Evolutionary conservation across 495 filamentous ascomycete species (phyloP).

Genomic region (Haplographium delicatum): DNA sequence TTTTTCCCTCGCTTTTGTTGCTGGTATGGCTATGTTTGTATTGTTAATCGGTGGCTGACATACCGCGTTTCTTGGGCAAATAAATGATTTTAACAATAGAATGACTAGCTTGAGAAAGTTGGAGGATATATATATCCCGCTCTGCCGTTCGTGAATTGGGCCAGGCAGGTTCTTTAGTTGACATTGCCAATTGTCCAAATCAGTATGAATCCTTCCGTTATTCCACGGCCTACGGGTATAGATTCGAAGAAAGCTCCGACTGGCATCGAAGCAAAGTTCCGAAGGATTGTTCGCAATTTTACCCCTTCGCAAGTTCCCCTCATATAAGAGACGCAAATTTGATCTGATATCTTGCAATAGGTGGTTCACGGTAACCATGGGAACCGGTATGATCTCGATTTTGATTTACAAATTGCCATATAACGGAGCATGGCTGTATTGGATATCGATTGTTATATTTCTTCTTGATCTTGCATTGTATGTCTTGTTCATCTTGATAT

Average conservation of each 20-base stretch:
- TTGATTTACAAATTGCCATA: constrained; percentile 52
- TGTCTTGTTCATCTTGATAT: constrained; percentile 34
- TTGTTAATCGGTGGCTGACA: too few species aligned
- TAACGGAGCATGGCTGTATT: constrained; percentile 45
- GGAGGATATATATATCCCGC: too few species aligned
- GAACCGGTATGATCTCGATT: constrained; percentile 57
- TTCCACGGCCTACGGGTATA: too few species aligned
- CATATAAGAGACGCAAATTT: background rate
- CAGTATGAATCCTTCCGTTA: too few species aligned
- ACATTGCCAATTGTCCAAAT: too few species aligned
- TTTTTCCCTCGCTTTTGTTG: too few species aligned
- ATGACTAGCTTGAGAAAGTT: too few species aligned
- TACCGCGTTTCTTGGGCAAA: too few species aligned
- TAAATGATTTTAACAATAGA: too few species aligned
- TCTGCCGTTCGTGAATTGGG: too few species aligned
- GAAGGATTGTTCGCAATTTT: constrained; percentile 39
- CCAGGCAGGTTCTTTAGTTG: too few species aligned
- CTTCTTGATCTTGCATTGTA: constrained; percentile 50
- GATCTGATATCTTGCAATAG: constrained; percentile 16
- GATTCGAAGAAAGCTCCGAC: background rate
- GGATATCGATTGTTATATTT: constrained; percentile 48
- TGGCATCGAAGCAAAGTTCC: background rate
- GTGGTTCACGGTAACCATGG: constrained; percentile 56
- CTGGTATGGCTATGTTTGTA: too few species aligned
- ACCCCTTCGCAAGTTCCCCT: constrained; percentile 38